Evolutionary conservation across 768 basidiomycete genomes (phyloP), one percentile per base, ranked within the genome.

Genomic region (Trametes gibbosa): DNA sequence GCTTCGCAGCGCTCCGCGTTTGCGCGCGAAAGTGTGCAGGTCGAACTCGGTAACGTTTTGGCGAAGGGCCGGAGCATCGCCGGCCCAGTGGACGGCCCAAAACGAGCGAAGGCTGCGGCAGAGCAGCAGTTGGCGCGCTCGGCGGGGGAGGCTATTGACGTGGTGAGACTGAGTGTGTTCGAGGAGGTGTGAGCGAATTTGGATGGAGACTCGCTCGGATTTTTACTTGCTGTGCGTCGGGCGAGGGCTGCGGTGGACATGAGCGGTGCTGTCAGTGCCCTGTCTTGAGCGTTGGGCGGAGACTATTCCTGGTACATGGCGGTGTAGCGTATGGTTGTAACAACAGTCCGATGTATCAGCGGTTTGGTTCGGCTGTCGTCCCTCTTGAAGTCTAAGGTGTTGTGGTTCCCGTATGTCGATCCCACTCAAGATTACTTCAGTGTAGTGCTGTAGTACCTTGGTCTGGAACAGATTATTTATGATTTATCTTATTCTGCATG

Each of bases 21-120:
- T n/a, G 23, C 58, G 48, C 65, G 65, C 16, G 62, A 63, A 25
- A 66, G 65, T 50, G 35, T 63, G 27, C 60, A 56, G 50, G 65
- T 59, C 35, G 62, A 63, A 42, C 41, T 62, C 13, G 61, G 61
- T 17, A 52, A 53, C 34, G 48, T 58, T 21, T 35, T 42, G 16
- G 47, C 24, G n/a, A 50, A 40, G 47, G 39, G 17, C 3, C 9
- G 21, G 27, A n/a, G 17, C 14, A 42, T 34, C n/a, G 21, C 7
- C 8, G 32, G 32, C 8, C n/a, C 23, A 27, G 21, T 19, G 1
- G 41, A 21, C 14, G 21, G 23, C 3, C 23, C 21, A 0, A 32
- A 42, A 2, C 21, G 45, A 2, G 53, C 42, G 3, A 46, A 43
- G 45, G 53, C 32, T n/a, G 19, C 23, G 45, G 45, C 24, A 24